A percentile compares a stretch with the other conserved stretches of the same genome.
phyloP scores from a whole-genome alignment of 805 yeast genomes.

The Pichia membranifaciens region DNA sequence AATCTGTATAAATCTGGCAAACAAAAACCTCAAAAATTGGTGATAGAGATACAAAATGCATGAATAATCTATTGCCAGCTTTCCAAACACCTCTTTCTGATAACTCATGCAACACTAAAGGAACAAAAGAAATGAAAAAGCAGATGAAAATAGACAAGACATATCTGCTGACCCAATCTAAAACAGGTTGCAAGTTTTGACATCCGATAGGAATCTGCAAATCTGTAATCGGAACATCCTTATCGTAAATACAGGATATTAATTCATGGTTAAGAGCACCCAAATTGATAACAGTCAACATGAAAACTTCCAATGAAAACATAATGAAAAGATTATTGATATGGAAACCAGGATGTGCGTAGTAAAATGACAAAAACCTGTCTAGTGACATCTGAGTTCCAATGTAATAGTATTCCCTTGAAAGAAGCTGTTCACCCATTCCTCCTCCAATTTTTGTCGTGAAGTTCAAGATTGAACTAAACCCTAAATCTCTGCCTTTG shows the following conservation, averaged over 20 bases:
- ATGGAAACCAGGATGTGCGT: constrained; percentile 97
- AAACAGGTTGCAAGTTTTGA: constrained; percentile 76
- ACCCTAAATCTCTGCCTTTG: constrained; percentile 92
- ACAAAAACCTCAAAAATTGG: constrained; percentile 94
- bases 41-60: constrained; percentile 75
- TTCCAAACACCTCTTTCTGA: constrained; percentile 80
- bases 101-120: constrained; percentile 79
- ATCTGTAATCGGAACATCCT: constrained; percentile 66
- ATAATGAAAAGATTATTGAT: constrained; percentile 84
- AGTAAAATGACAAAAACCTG: constrained; percentile 84
- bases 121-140: constrained; percentile 86
- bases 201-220: constrained; percentile 76
- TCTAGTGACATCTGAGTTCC: constrained; percentile 89
- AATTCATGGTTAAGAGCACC: constrained; percentile 75
- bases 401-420: constrained; percentile 85
- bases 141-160: constrained; percentile 88
- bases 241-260: constrained; percentile 60
- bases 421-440: constrained; percentile 93
- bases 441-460: constrained; percentile 97
- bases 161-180: constrained; percentile 85
- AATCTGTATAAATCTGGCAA: constrained; percentile 83
- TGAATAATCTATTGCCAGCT: constrained; percentile 62
- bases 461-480: constrained; percentile 85
- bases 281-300: constrained; percentile 70
- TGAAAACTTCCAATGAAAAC: constrained; percentile 79